Evolutionary conservation across 441 rosid genomes (phyloP), one percentile per base, ranked within the genome.

Genomic region (Populus hybrid): DNA sequence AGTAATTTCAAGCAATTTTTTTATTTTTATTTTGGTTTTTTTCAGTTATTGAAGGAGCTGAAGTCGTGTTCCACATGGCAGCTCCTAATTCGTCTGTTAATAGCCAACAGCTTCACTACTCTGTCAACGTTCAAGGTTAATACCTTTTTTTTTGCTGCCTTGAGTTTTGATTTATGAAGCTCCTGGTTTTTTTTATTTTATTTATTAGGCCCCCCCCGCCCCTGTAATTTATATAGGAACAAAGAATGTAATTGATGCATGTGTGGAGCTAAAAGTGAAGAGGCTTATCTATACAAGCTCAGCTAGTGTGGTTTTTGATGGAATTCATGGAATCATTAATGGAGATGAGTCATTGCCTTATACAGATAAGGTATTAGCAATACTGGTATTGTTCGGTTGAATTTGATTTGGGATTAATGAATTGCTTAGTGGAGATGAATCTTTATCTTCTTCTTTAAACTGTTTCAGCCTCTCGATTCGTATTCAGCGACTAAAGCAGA

Each of bases 11-110:
- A 30, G 20, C n/a, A 23, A 35, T 42, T 40, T 3, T 3, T 4
- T 64, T 63, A 21, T 72, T 50, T 35, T 23, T 76, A 38, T n/a
- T 34, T 21, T 21, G 7, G 30, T 11, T 50, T 72, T n/a, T n/a
- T 80, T 73, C 82, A 95, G 97, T 88, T 66, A 84, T 83, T 73
- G 81, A 89, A 79, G 99, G 97, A 72, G 94, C 85, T 21, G 92
- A 94, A 76, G 98, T 90, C 11, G 94, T 95, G 11, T 94, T 90
- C 85, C 99, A 94, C 81, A 92, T 90, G 97, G 99, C 99, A 42
- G 98, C 99, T 68, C 98, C 99, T 10, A 85, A 92, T 90, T 95
- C 98, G 6, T 92, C 97, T 0, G 85, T 92, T 77, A 95, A 95
- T 64, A 87, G 82, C 80, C 81, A 82, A 73, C 85, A 89, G 87